A percentile compares a stretch with the other conserved stretches of the same genome.
Conservation (phyloP, 2,329 filamentous ascomycete species). For the Beauveria sp. region DNA sequence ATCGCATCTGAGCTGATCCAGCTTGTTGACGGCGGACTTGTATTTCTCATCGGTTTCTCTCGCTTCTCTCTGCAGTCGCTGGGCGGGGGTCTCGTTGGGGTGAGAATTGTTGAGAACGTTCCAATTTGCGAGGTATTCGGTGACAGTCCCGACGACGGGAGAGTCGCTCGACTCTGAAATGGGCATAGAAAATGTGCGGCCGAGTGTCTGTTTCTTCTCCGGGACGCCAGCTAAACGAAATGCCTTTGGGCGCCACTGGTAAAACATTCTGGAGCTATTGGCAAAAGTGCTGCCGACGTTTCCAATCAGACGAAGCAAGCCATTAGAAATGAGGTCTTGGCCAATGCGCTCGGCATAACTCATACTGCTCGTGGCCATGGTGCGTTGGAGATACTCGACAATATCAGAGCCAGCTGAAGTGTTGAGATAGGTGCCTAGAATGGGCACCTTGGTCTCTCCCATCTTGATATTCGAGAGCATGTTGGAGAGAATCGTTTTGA, state of each 20-base stretch:
- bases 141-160: conserved; percentile 72
- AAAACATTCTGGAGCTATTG: conserved; percentile 95
- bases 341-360: conserved; percentile 92
- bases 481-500: conserved; percentile 83
- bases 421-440: conserved; percentile 90
- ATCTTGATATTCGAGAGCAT: conserved; percentile 83
- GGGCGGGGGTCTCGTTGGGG: conserved; percentile 86
- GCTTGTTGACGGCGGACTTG: conserved; percentile 74
- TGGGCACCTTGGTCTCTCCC: conserved; percentile 88
- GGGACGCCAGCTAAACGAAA: conserved; percentile 83
- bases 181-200: conserved; percentile 67
- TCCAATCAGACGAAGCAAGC: conserved; percentile 83
- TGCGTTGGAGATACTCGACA: conserved; percentile 86
- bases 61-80: conserved; percentile 82
- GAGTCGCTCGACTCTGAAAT: conserved; percentile 56
- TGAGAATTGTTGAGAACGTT: conserved; percentile 76
- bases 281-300: conserved; percentile 94
- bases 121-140: conserved; percentile 87
- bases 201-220: conserved; percentile 71
- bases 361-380: conserved; percentile 76
- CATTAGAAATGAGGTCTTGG: conserved; percentile 80
- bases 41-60: conserved; percentile 89
- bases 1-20: conserved; percentile 85
- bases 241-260: conserved; percentile 91
- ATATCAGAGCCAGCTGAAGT: conserved; percentile 88